Conservation (phyloP, 306 rosid species). For the Hippophae tibetana region DNA sequence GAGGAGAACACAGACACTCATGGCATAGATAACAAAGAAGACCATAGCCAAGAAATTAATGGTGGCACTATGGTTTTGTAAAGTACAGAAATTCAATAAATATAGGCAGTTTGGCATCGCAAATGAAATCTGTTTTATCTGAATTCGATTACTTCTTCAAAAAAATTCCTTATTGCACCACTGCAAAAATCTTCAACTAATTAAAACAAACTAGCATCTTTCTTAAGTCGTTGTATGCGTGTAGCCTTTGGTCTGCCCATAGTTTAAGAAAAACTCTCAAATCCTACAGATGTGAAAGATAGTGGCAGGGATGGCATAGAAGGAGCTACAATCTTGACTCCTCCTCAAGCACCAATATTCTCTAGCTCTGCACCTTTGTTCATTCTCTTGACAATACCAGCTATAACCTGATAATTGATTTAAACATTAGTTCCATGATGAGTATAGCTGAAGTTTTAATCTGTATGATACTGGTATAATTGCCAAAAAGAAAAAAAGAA, state of each 20-base stretch:
- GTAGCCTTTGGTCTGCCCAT: neutral
- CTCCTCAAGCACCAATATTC: conserved; percentile 57
- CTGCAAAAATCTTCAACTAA: neutral
- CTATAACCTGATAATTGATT: conserved; percentile 56
- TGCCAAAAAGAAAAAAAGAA: neutral
- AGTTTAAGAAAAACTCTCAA: neutral
- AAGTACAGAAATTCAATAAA: too few species aligned
- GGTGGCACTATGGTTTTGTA: neutral
- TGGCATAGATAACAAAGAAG: too few species aligned
- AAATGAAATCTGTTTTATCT: too few species aligned
- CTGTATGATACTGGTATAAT: neutral
- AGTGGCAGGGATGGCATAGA: conserved; percentile 10
- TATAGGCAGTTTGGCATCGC: too few species aligned
- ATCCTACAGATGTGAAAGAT: neutral
- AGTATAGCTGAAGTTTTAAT: neutral
- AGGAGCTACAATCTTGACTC: conserved; percentile 3
- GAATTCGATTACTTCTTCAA: neutral
- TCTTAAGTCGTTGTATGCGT: neutral
- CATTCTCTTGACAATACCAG: conserved; percentile 85
- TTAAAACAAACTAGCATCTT: neutral
- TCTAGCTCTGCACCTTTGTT: conserved; percentile 70
- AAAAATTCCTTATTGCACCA: neutral
- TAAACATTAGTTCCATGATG: neutral
- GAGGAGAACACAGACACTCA: too few species aligned
- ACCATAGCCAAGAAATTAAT: too few species aligned